A percentile compares a stretch with the other conserved stretches of the same genome.
phyloP scores from a whole-genome alignment of 2,329 filamentous ascomycete genomes.

The Volutella citrinella region DNA sequence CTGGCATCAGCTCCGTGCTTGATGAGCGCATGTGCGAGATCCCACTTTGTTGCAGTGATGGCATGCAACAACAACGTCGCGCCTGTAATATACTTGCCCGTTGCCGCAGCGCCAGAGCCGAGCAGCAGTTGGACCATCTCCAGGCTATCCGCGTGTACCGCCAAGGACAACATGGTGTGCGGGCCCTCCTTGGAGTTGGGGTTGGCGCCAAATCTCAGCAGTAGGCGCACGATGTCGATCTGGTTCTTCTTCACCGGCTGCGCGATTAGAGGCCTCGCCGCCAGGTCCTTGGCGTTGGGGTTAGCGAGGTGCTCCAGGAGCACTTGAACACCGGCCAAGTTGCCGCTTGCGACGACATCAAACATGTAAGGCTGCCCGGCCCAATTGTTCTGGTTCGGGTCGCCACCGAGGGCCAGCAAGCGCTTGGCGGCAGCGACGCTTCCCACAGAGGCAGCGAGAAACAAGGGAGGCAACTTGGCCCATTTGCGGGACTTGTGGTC shows the following conservation, averaged over 20 bases:
- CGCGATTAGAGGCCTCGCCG: not conserved
- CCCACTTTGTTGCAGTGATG: not conserved
- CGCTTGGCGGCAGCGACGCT: slow-evolving; percentile 5
- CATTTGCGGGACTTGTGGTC: slow-evolving; percentile 12
- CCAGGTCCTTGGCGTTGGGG: slow-evolving; percentile 1
- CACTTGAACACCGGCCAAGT: slow-evolving; percentile 2
- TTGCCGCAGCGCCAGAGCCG: slow-evolving; percentile 9
- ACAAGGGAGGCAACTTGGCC: slow-evolving; percentile 18
- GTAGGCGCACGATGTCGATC: too few species aligned
- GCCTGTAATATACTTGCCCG: not conserved
- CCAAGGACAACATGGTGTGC: slow-evolving; percentile 1
- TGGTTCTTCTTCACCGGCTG: slow-evolving; percentile 4
- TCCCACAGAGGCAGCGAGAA: slow-evolving; percentile 13
- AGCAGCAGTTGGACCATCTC: slow-evolving; percentile 14
- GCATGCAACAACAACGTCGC: not conserved
- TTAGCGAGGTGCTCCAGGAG: slow-evolving; percentile 8
- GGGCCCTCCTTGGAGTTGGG: too few species aligned
- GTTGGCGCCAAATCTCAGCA: too few species aligned
- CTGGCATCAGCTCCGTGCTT: not conserved
- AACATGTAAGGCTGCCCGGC: slow-evolving; percentile 7
- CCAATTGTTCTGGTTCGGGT: not conserved
- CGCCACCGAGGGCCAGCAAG: slow-evolving; percentile 3
- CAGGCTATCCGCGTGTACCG: slow-evolving; percentile 1
- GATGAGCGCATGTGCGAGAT: not conserved
- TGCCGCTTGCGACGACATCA: slow-evolving; percentile 5